Conservation (phyloP, 257 asterid species). For the Plectranthus barbatus region DNA sequence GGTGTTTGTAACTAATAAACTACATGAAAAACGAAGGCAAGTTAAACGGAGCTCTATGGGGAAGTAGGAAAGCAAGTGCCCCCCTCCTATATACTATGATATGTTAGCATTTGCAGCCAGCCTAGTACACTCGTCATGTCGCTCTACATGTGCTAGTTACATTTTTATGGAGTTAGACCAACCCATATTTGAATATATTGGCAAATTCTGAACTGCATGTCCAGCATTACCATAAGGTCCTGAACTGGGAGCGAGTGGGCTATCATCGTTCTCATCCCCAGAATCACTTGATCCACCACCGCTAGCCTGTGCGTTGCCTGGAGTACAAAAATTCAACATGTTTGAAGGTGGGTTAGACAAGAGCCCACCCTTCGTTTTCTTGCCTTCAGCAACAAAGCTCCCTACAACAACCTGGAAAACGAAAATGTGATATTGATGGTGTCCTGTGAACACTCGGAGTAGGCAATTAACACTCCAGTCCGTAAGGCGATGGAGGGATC, state of each 20-base stretch:
- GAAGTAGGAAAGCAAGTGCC: background rate
- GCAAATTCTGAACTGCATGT: constrained; percentile 44
- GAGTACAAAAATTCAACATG: constrained; percentile 53
- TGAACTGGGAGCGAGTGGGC: constrained; percentile 37
- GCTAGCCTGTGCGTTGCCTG: constrained; percentile 32
- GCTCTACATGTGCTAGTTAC: background rate
- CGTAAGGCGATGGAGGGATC: no score
- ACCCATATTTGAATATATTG: constrained; percentile 44
- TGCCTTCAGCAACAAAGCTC: constrained; percentile 83
- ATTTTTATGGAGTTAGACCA: constrained; percentile 61
- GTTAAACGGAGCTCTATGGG: no score
- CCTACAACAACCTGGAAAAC: constrained; percentile 67
- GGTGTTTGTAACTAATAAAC: background rate
- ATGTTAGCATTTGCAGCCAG: constrained; percentile 12
- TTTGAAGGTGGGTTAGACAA: constrained; percentile 36
- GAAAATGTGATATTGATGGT: background rate
- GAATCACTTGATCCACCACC: constrained; percentile 68
- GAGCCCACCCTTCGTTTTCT: constrained; percentile 35
- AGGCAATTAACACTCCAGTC: no score
- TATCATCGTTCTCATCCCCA: constrained; percentile 46
- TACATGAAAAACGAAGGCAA: background rate
- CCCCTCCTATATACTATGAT: constrained; percentile 7
- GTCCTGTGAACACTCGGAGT: no score
- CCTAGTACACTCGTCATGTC: background rate
- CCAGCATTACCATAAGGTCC: constrained; percentile 36